Conservation (phyloP, 805 yeast species). For the Candida arabinofermentans region DNA sequence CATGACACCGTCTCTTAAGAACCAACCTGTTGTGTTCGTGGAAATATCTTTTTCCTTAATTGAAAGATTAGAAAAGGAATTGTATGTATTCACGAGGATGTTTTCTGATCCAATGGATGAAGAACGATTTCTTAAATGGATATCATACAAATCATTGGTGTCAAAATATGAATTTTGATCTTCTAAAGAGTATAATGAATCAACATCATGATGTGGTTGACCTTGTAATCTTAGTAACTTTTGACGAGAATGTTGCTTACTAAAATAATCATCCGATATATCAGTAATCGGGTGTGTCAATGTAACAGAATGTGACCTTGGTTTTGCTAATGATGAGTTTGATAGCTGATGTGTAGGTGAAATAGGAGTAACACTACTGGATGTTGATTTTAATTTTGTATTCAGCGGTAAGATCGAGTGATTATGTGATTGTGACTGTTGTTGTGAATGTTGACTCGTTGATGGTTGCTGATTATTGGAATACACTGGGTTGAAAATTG, state of each 20-base stretch:
- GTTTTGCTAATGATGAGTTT: constrained; percentile 5
- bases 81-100: not conserved
- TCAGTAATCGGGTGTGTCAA: constrained; percentile 12
- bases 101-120: not conserved
- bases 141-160: not conserved
- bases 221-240: not conserved
- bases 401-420: not conserved
- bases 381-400: not conserved
- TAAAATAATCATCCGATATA: constrained; percentile 25
- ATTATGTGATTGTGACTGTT: not conserved
- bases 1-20: not conserved
- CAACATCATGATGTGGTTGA: constrained; percentile 6
- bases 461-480: not conserved
- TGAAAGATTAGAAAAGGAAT: not conserved
- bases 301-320: constrained; percentile 10
- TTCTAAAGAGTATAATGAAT: constrained; percentile 11
- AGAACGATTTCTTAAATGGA: not conserved
- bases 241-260: constrained; percentile 13
- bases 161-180: constrained; percentile 5
- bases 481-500: not conserved
- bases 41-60: not conserved
- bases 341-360: constrained; percentile 1
- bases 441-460: not conserved
- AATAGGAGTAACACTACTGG: not conserved
- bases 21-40: not conserved